Conservation (phyloP, 306 rosid genomes). For the Rosa multiflora region DNA sequence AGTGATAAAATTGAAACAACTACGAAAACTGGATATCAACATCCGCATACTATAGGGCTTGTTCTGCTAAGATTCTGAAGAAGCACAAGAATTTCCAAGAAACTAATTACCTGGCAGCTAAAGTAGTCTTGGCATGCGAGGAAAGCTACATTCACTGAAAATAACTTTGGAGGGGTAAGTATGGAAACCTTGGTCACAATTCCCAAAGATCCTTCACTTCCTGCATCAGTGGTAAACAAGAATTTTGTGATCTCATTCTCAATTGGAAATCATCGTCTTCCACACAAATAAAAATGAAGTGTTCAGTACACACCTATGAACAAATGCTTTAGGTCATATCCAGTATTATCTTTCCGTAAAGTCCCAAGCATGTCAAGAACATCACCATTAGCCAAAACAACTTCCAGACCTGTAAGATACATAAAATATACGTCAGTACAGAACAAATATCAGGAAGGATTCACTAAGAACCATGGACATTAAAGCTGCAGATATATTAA, state of each 20-base stretch:
- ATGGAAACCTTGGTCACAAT: slow-evolving; percentile 88
- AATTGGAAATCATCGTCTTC: slow-evolving; percentile 13
- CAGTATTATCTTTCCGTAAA: slow-evolving; percentile 94
- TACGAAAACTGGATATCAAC: neutral
- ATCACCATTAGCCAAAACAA: slow-evolving; percentile 86
- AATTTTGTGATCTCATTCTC: slow-evolving; percentile 10
- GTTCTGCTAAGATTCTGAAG: neutral
- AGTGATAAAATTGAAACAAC: slow-evolving; percentile 3
- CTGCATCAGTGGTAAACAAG: slow-evolving; percentile 43
- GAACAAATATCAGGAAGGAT: slow-evolving; percentile 19
- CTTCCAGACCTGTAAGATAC: slow-evolving; percentile 73
- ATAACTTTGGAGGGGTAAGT: slow-evolving; percentile 87
- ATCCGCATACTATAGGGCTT: neutral
- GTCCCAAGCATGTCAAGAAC: slow-evolving; percentile 91
- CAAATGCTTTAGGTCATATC: slow-evolving; percentile 89
- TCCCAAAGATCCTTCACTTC: slow-evolving; percentile 99
- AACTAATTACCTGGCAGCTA: slow-evolving; percentile 72
- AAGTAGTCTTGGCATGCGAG: slow-evolving; percentile 78
- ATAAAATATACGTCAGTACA: slow-evolving; percentile 30
- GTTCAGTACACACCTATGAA: slow-evolving; percentile 66
- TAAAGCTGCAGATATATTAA: slow-evolving; percentile 24
- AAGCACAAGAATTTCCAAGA: slow-evolving; percentile 23
- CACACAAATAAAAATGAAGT: slow-evolving; percentile 15
- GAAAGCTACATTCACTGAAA: slow-evolving; percentile 78
- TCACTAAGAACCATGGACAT: slow-evolving; percentile 13